Conservation (phyloP, 371 early-diverging fungal species). For the Cokeromyces recurvatus region DNA sequence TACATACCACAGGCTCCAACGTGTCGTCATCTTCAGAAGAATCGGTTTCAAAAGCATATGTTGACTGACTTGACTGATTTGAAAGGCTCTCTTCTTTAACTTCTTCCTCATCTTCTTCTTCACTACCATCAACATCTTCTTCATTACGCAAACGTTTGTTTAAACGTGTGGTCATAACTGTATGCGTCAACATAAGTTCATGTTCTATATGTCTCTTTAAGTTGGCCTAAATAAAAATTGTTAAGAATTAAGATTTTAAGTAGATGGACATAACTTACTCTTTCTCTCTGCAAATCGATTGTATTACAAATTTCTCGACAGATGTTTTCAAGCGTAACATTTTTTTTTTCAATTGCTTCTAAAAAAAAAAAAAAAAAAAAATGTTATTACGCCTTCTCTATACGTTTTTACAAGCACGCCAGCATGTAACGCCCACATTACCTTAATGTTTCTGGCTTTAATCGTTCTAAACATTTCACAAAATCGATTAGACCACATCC, state of each 20-base stretch:
- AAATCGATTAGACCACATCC: conserved; percentile 3
- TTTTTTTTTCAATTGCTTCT: not conserved
- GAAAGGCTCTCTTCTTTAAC: too few species aligned
- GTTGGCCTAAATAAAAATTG: not conserved
- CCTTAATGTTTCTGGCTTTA: conserved; percentile 4
- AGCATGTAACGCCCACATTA: conserved; percentile 4
- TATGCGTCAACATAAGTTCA: conserved; percentile 1
- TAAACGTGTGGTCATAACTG: conserved; percentile 4
- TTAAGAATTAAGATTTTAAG: not conserved
- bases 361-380: not conserved
- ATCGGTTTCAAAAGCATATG: conserved; percentile 23
- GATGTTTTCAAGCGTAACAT: not conserved
- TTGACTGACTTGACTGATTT: too few species aligned
- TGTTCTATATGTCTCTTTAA: conserved; percentile 5
- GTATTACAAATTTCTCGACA: not conserved
- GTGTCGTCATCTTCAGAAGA: conserved; percentile 91
- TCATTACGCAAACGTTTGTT: conserved; percentile 5
- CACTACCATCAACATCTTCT: too few species aligned
- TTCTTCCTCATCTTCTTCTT: conserved; percentile 1
- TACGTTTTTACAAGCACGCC: not conserved
- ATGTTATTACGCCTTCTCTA: not conserved
- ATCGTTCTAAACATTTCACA: not conserved
- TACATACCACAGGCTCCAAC: conserved; percentile 77
- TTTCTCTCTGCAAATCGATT: not conserved
- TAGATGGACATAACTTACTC: conserved; percentile 7